These are phyloP conservation scores for Nakaseomyces nivariensis DNA, from an alignment of 1,139 yeast species.

Conservation along the genomic window DNA sequence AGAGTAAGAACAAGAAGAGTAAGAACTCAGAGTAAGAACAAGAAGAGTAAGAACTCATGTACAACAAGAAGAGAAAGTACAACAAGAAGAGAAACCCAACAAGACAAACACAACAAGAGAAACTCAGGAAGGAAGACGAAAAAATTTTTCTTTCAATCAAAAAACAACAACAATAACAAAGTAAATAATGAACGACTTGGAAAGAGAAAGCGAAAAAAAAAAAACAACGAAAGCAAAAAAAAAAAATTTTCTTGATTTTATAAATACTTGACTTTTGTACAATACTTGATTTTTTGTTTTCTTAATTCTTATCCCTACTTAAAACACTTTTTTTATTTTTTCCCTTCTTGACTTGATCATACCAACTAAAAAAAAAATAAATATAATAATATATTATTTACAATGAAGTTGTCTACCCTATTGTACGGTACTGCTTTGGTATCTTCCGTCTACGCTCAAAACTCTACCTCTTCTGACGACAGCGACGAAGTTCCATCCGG, in stretches of 20 bases:
- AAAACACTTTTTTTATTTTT: not conserved
- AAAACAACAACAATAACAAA: not conserved
- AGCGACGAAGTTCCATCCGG: slow-evolving; percentile 28
- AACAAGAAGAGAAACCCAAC: too few species aligned
- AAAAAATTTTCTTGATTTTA: not conserved
- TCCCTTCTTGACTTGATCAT: too few species aligned
- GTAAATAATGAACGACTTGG: not conserved
- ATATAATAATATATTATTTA: not conserved
- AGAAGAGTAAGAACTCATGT: too few species aligned
- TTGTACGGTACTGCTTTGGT: not conserved
- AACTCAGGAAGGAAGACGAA: too few species aligned
- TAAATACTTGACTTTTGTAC: not conserved
- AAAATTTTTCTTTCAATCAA: not conserved
- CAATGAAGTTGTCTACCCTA: slow-evolving; percentile 1
- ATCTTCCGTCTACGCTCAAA: slow-evolving; percentile 21
- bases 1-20: too few species aligned
- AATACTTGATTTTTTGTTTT: not conserved
- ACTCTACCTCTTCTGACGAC: slow-evolving; percentile 20
- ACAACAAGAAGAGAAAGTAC: too few species aligned
- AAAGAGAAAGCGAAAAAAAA: not conserved
- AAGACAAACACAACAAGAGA: too few species aligned
- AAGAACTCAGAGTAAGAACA: too few species aligned
- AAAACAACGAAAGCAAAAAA: not conserved
- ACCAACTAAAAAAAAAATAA: not conserved
- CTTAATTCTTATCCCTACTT: not conserved